Base-by-base conservation (phyloP, 2,329 filamentous ascomycete genomes). In the Aspergillus quadricinctus region DNA sequence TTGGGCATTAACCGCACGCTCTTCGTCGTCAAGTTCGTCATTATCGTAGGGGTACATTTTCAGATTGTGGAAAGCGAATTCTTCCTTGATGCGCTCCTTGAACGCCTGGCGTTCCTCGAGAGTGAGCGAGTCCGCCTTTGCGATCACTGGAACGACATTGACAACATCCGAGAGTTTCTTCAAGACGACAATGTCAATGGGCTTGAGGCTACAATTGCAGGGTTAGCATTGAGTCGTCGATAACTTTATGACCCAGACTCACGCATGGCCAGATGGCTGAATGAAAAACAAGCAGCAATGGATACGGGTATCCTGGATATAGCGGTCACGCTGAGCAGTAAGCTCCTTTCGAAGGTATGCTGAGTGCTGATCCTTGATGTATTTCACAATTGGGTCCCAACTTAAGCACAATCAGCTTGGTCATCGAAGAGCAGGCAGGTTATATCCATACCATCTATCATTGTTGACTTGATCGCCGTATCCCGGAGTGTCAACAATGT, bases 41-140 rank as follows among this genome's bases (percentile, higher is more conserved):
- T 97, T 97, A 77, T 99, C 94, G 77, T 99, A 99, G 59, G 94
- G 94, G 83, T 96, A 99, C 94, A 99, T 99, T 84, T 96, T 93
- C 72, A 99, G 86, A 83, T 97, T 97, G 86, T 99, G 94, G 88
- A 99, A 99, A 57, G 90, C 82, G 76, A 99, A 99, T 78, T 99
- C 94, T 83, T 97, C 94, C 89, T 96, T 97, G 83, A 99, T 99
- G 76, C 89, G 86, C 81, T 97, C 91, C 86, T 99, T 99, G 87
- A 99, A 99, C 50, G 88, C 90, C 74, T 87, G 86, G 68, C 94
- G 88, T 84, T 99, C 94, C 78, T 99, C 93, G 35, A 97, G 83
- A 14, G 94, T 99, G 71, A 99, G 81, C 53, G 92, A 94, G 76
- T 99, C 94, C 57, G 94, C 89, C 84, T 99, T 99, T 77, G 94